Evolutionary conservation across 116 monocot genomes (phyloP).

Genomic region (Posidonia oceanica): DNA sequence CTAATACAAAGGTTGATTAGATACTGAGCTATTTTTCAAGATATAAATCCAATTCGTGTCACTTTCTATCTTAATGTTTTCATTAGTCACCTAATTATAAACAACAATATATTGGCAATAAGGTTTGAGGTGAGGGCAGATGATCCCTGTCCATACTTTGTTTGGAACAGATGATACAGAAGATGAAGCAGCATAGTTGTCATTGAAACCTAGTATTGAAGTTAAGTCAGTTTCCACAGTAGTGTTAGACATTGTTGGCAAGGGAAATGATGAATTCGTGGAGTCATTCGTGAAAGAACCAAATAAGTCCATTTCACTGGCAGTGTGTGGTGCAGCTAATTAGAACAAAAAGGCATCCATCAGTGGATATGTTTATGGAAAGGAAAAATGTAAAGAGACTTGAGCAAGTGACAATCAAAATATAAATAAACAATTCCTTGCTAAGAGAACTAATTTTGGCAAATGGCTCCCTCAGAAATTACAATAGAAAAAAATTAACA

Average conservation of each 20-base stretch:
- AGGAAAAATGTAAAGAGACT: too few species aligned
- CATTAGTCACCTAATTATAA: not conserved
- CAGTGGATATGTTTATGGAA: too few species aligned
- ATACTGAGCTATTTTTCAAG: not conserved
- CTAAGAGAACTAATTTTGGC: too few species aligned
- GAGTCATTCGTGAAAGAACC: slow-evolving; percentile 2
- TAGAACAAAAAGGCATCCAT: not conserved
- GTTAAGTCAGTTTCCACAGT: not conserved
- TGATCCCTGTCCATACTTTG: not conserved
- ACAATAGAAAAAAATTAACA: too few species aligned
- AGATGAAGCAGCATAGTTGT: not conserved
- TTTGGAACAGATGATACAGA: not conserved
- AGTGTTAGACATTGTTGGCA: not conserved
- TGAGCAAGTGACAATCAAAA: too few species aligned
- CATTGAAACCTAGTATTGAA: not conserved
- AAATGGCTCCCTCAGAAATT: too few species aligned
- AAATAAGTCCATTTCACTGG: slow-evolving; percentile 4
- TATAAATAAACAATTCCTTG: too few species aligned
- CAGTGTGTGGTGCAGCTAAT: not conserved
- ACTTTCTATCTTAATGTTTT: not conserved
- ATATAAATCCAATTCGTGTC: not conserved
- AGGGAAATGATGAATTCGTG: not conserved
- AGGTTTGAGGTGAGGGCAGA: not conserved
- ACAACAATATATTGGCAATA: not conserved
- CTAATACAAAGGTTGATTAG: not conserved